Base-by-base conservation (phyloP, 768 basidiomycete species). In the Leccinum olivaceopallidum region DNA sequence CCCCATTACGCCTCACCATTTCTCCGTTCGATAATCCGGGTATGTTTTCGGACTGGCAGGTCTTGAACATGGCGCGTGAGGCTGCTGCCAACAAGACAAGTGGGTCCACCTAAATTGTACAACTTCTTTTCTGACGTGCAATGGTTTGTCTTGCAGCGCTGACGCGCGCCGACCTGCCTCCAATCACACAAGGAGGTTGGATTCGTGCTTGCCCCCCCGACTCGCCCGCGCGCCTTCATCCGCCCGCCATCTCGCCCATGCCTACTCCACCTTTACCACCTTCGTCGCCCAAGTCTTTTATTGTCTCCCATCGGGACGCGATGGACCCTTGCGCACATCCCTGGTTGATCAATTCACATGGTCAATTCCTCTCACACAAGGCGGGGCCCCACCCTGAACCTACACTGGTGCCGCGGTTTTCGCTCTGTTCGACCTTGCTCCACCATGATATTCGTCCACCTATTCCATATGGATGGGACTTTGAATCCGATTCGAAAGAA, bases 391-490 rank as follows among this genome's bases (percentile, higher is more conserved):
- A 57, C 2, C 83, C 85, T 2, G 75, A 78, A 56, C 51, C 20
- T 1, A 69, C 65, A 1, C 66, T 85, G 63, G 65, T 83, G 0
- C 86, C 85, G 0, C 77, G 81, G 24, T 87, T 88, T 63, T 80
- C 82, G 5, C 78, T 78, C 52, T 84, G 80, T 60, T 73, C 79
- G 0, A 83, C 84, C 1, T 57, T 71, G 3, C 56, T 87, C 8
- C 85, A 87, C 59, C 80, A 82, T 54, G 81, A 87, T 62, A 83
- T 88, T 50, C 81, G 81, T 32, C 75, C 80, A 3, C 79, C 83
- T 1, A 76, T 76, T 2, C 77, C 79, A 0, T 82, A 82, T 53
- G 77, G 73, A 16, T 86, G 82, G 82, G 55, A 79, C 0, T 79
- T 77, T 7, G 80, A 80, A 12, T 69, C 78, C 6, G 67, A 68